Evolutionary conservation across 2,329 filamentous ascomycete species (phyloP).

Genomic region (Penicillium sp.): DNA sequence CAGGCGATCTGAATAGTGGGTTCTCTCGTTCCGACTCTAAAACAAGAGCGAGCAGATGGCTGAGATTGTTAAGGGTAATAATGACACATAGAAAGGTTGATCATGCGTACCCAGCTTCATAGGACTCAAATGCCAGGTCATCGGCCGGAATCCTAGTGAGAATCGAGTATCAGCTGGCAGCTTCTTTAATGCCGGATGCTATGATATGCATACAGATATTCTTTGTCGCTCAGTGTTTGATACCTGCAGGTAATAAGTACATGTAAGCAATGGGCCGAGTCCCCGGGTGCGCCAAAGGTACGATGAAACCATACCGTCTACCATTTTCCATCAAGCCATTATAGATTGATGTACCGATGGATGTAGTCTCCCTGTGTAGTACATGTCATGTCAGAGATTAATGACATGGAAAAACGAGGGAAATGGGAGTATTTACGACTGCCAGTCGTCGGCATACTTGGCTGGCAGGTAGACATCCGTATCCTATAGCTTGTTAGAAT

Average conservation of each 20-base stretch:
- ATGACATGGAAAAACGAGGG: not conserved
- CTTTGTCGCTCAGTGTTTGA: constrained; percentile 13
- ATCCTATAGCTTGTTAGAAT: constrained; percentile 6
- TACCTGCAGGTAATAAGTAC: constrained; percentile 4
- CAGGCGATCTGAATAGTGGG: constrained; percentile 14
- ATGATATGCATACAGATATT: constrained; percentile 11
- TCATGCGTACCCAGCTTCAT: constrained; percentile 16
- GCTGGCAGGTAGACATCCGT: constrained; percentile 2
- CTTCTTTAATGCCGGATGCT: not conserved
- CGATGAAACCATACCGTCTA: constrained; percentile 9
- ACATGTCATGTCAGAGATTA: not conserved
- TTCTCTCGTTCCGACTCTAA: constrained; percentile 13
- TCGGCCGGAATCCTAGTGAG: constrained; percentile 14
- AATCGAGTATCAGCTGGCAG: not conserved
- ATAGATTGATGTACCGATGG: constrained; percentile 18
- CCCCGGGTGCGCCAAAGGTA: not conserved
- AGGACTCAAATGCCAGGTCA: constrained; percentile 18
- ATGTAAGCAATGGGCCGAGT: not conserved
- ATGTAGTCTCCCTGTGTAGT: constrained; percentile 12
- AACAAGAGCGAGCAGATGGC: constrained; percentile 15
- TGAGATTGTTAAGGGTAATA: not conserved
- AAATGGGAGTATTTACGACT: constrained; percentile 9
- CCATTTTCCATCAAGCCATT: constrained; percentile 18
- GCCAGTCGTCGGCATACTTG: constrained; percentile 15
- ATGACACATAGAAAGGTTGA: not conserved